Conservation (phyloP, 108 stramenopile species). For the Mediolabrus comicus region DNA sequence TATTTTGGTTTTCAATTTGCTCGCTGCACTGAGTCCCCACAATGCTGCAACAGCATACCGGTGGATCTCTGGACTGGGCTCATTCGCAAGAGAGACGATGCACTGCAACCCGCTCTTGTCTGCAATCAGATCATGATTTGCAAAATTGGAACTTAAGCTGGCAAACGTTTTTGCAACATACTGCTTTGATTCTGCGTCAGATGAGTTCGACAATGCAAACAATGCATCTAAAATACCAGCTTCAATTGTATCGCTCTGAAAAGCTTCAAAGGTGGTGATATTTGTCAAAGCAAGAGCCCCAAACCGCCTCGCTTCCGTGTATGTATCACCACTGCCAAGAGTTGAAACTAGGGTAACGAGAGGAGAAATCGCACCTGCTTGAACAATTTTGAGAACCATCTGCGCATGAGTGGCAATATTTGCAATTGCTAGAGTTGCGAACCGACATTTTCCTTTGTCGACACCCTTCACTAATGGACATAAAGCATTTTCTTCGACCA, state of each 20-base stretch:
- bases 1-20: slow-evolving; percentile 69
- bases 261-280: slow-evolving; percentile 69
- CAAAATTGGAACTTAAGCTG: slow-evolving; percentile 66
- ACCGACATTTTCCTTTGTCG: slow-evolving; percentile 64
- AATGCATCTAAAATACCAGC: slow-evolving; percentile 66
- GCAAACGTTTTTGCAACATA: slow-evolving; percentile 82
- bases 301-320: slow-evolving; percentile 46
- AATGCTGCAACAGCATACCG: slow-evolving; percentile 79
- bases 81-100: slow-evolving; percentile 61
- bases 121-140: slow-evolving; percentile 74
- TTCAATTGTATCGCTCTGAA: slow-evolving; percentile 69
- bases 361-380: slow-evolving; percentile 73
- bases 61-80: slow-evolving; percentile 67
- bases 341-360: slow-evolving; percentile 49
- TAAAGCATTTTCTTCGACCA: slow-evolving; percentile 64
- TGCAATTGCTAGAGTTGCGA: slow-evolving; percentile 75
- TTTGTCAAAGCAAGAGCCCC: slow-evolving; percentile 79
- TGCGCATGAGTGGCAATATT: slow-evolving; percentile 77
- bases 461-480: slow-evolving; percentile 64
- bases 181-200: slow-evolving; percentile 68
- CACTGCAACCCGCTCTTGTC: slow-evolving; percentile 83
- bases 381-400: slow-evolving; percentile 76
- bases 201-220: slow-evolving; percentile 70
- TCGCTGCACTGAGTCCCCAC: slow-evolving; percentile 70
- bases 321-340: slow-evolving; percentile 7